Base-by-base conservation (phyloP, 257 asterid species). In the Solanum verrucosum region DNA sequence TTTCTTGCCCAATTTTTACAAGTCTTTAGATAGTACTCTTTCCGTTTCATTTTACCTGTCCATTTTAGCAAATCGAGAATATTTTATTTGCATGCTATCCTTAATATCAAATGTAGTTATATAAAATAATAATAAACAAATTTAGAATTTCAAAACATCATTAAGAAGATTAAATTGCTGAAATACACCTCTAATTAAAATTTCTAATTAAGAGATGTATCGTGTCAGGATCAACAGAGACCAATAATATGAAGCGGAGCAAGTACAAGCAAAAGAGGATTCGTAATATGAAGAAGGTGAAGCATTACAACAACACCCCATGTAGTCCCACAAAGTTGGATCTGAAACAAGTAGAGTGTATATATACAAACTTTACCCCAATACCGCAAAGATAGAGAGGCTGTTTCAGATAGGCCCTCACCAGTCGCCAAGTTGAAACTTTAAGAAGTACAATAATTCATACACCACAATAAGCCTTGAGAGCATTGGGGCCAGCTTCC, bases 31-130 rank as follows among this genome's bases (percentile, higher is more conserved):
- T 52, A 2, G 63, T 18, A 52, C n/a, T 52, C 63, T 52, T 5
- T 52, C 0, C n/a, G 1, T 56, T 56, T 16, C 0, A 52, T 0
- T 16, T 52, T 16, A 16, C 9, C 0, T 0, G 23, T 2, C 23
- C 60, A 5, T 52, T 52, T 52, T 52, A 52, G 1, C 60, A 52
- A 52, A 52, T 52, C 1, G 9, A 16, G 9, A 16, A 5, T 16
- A 52, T 16, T 16, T 49, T 49, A 5, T 49, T 4, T 46, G 20
- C 56, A 14, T 46, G 18, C 15, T 46, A 46, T 46, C 56, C 56
- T 46, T 13, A 46, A 13, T 46, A 46, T 46, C 14, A 46, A 46
- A 46, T 46, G 56, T 46, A 46, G 14, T 6, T 14, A 46, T 4
- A 46, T 46, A 46, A 46, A 46, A 4, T 46, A 46, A 14, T 46